Conservation (phyloP, 805 yeast species). For the Metschnikowia matae region DNA sequence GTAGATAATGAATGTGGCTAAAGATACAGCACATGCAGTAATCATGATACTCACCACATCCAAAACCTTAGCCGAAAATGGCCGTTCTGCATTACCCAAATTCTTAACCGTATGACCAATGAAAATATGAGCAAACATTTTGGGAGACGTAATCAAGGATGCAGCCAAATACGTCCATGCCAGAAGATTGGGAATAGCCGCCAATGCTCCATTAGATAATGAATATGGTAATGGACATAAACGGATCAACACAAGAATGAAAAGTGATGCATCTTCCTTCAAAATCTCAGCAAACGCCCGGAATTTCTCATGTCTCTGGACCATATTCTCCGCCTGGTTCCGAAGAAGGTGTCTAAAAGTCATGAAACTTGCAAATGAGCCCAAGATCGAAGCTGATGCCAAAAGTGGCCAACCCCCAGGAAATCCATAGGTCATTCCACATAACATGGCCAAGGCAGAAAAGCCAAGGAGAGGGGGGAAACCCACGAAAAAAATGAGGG, state of each 20-base stretch:
- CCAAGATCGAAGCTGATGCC: slow-evolving; percentile 62
- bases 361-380: slow-evolving; percentile 73
- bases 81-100: slow-evolving; percentile 55
- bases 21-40: slow-evolving; percentile 50
- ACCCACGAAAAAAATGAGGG: slow-evolving; percentile 59
- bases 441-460: slow-evolving; percentile 57
- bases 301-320: slow-evolving; percentile 59
- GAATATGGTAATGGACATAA: slow-evolving; percentile 93
- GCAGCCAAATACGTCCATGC: slow-evolving; percentile 63
- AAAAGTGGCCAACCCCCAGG: slow-evolving; percentile 75
- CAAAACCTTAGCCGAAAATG: slow-evolving; percentile 48
- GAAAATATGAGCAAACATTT: slow-evolving; percentile 68
- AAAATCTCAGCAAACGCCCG: slow-evolving; percentile 72
- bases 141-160: slow-evolving; percentile 75
- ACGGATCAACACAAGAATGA: slow-evolving; percentile 67
- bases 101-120: slow-evolving; percentile 72
- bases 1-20: slow-evolving; percentile 68
- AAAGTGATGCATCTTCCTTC: slow-evolving; percentile 60
- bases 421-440: slow-evolving; percentile 84
- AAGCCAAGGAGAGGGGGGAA: slow-evolving; percentile 93
- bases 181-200: slow-evolving; percentile 76
- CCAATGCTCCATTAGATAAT: slow-evolving; percentile 85
- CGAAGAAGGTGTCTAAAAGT: slow-evolving; percentile 58
- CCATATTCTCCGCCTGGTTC: slow-evolving; percentile 55
- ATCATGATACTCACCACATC: slow-evolving; percentile 59